Conservation (phyloP, 805 yeast species). For the Wickerhamomyces xylosicus region DNA sequence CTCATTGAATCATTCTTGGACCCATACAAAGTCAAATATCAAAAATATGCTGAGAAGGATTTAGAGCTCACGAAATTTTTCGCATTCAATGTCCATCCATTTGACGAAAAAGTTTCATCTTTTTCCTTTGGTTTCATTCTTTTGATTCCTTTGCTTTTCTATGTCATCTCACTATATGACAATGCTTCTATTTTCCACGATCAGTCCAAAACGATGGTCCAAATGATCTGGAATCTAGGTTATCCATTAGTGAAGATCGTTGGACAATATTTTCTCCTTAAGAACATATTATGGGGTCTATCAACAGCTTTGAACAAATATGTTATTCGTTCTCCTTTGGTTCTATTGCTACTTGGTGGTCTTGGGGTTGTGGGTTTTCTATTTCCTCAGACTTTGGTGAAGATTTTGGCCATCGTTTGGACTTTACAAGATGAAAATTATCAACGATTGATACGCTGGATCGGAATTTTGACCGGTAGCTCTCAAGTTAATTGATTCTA, state of each 20-base stretch:
- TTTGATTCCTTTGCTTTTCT: neutral
- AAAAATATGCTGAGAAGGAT: neutral
- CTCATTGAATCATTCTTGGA: neutral
- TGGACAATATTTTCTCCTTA: neutral
- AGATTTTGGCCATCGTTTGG: neutral
- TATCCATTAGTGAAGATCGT: neutral
- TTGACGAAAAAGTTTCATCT: neutral
- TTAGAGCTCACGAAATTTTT: neutral
- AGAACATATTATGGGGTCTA: neutral
- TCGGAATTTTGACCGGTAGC: neutral
- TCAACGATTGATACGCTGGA: neutral
- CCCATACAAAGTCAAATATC: neutral
- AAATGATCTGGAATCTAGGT: neutral
- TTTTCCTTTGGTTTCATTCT: neutral
- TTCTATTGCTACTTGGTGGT: neutral
- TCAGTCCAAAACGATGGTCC: neutral
- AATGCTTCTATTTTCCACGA: neutral
- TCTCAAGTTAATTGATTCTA: too few relatives aligned
- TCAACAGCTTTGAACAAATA: neutral
- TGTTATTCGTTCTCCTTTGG: neutral
- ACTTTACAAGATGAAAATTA: neutral
- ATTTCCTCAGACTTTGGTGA: neutral
- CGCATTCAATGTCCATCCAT: neutral
- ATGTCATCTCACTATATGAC: neutral
- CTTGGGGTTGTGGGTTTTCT: neutral